A percentile compares a stretch with the other conserved stretches of the same genome.
Evolutionary conservation across 192 early-diverging fungal species (phyloP).

Genomic region (Chytriomyces sp.): DNA sequence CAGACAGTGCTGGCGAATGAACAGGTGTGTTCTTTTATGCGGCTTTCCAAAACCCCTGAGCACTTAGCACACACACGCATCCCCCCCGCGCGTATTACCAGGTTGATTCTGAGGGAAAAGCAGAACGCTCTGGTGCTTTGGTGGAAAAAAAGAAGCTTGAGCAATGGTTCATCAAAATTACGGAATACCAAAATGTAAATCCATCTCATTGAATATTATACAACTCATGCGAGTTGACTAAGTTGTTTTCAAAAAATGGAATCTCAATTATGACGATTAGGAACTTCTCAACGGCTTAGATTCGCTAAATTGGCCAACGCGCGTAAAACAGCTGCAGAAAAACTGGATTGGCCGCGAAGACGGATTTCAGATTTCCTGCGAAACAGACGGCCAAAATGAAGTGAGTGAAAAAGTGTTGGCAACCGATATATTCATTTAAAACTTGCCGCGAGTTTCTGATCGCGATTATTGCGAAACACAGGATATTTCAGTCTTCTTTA

Average conservation of each 20-base stretch:
- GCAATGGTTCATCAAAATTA: slow-evolving; percentile 95
- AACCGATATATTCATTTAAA: too few species aligned
- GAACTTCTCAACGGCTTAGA: slow-evolving; percentile 79
- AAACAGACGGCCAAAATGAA: neutral
- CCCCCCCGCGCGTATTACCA: slow-evolving; percentile 43
- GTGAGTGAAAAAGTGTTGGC: neutral
- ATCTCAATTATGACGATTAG: neutral
- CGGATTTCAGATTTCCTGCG: slow-evolving; percentile 49
- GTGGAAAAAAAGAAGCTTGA: slow-evolving; percentile 83
- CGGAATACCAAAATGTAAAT: slow-evolving; percentile 77
- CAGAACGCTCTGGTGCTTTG: slow-evolving; percentile 89
- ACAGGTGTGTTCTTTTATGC: slow-evolving; percentile 60
- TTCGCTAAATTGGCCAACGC: slow-evolving; percentile 82
- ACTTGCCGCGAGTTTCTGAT: neutral
- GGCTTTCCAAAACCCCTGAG: neutral
- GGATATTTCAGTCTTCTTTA: slow-evolving; percentile 12
- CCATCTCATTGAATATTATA: neutral
- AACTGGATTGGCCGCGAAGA: slow-evolving; percentile 93
- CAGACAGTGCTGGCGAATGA: slow-evolving; percentile 96
- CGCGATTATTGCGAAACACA: neutral
- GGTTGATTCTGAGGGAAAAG: slow-evolving; percentile 83
- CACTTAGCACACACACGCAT: too few species aligned
- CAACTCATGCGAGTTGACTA: neutral
- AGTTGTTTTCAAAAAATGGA: neutral
- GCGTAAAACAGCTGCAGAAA: slow-evolving; percentile 85